A percentile compares a stretch with the other conserved stretches of the same genome.
These are phyloP conservation scores for Puccinia triticina DNA, from an alignment of 1,284 basidiomycete genomes.

Conservation along the genomic window DNA sequence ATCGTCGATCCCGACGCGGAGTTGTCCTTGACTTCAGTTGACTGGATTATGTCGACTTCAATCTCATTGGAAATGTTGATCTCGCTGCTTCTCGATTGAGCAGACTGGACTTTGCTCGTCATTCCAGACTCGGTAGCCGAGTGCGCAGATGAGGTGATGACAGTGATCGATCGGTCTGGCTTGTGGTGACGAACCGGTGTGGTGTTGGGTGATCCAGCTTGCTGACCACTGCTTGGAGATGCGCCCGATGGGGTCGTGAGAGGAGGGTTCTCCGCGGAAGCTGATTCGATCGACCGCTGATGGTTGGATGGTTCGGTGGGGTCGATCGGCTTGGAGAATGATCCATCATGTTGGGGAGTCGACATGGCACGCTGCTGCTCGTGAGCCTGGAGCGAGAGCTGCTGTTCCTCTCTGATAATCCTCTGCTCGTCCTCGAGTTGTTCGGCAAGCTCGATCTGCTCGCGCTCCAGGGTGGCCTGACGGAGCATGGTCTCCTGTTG, in stretches of 20 bases:
- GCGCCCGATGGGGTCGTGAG: too few species aligned
- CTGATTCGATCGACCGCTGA: neutral
- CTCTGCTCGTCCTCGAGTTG: slow-evolving; percentile 25
- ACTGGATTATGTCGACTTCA: too few species aligned
- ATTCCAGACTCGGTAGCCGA: too few species aligned
- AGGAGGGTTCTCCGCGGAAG: neutral
- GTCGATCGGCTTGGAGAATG: neutral
- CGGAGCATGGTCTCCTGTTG: slow-evolving; percentile 29
- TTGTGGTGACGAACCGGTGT: neutral
- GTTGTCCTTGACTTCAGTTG: too few species aligned
- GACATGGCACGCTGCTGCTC: neutral
- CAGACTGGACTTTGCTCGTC: neutral
- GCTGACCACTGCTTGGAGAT: too few species aligned
- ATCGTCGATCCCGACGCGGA: too few species aligned
- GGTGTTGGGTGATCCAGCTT: neutral
- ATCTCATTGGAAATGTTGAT: too few species aligned
- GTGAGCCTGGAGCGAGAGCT: neutral
- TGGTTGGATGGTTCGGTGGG: neutral
- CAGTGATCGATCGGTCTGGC: neutral
- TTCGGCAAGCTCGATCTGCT: slow-evolving; percentile 25
- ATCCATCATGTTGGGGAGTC: neutral
- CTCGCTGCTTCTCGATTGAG: too few species aligned
- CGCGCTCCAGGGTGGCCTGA: slow-evolving; percentile 25
- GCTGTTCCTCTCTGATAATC: neutral
- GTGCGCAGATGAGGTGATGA: neutral